These are phyloP conservation scores for Serendipita vermifera DNA, from an alignment of 768 basidiomycete species.

Conservation along the genomic window DNA sequence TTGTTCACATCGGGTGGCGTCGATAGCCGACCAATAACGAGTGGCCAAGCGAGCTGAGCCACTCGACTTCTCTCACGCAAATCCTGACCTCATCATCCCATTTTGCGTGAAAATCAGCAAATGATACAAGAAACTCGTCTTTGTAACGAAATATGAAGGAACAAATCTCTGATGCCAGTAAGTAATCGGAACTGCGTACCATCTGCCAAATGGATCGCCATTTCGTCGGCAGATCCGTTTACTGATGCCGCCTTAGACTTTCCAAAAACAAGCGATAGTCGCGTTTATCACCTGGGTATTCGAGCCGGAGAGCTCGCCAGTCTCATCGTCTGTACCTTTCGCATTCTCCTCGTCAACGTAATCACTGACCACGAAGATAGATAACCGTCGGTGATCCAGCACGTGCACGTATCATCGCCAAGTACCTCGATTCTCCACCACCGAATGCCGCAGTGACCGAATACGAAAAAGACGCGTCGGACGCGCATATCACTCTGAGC, in stretches of 20 bases:
- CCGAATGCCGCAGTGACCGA: conserved; percentile 30
- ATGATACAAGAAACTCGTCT: too few species aligned
- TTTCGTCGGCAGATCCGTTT: not conserved
- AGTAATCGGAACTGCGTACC: too few species aligned
- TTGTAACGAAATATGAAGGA: not conserved
- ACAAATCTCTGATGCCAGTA: conserved; percentile 1
- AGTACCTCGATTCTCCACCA: conserved; percentile 39
- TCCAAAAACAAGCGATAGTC: conserved; percentile 55
- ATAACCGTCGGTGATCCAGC: conserved; percentile 64
- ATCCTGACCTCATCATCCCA: too few species aligned
- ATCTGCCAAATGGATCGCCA: too few species aligned
- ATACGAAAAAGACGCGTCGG: not conserved
- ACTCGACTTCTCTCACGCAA: too few species aligned
- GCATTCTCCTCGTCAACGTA: not conserved
- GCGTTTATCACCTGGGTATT: conserved; percentile 70
- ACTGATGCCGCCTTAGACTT: conserved; percentile 39
- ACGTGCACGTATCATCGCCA: conserved; percentile 48
- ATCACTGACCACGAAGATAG: conserved; percentile 25
- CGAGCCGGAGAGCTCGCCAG: conserved; percentile 68
- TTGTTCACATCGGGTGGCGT: too few species aligned
- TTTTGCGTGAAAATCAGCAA: too few species aligned
- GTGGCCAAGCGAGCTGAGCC: too few species aligned
- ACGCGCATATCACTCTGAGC: not conserved
- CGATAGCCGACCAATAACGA: too few species aligned
- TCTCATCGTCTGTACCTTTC: conserved; percentile 41